Percentiles rank a stretch among this genome's conserved stretches.
These are phyloP conservation scores for Ceratobasidium sp. DNA, from an alignment of 1,284 basidiomycete species.

Conservation along the genomic window DNA sequence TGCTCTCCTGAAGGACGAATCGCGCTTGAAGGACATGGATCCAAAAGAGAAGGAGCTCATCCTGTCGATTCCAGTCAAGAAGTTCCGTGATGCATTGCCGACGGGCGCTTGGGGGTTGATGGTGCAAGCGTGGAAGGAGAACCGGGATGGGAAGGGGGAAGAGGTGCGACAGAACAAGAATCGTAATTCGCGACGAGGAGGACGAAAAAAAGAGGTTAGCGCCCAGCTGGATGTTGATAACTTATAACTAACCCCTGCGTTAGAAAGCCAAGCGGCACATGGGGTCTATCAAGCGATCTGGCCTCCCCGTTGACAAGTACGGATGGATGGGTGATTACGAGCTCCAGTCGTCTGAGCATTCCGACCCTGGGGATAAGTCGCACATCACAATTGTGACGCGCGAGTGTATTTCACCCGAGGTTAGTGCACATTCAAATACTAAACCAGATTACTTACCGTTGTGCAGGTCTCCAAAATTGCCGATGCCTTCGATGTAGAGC, in stretches of 20 bases:
- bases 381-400: not conserved
- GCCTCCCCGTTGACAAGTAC: not conserved
- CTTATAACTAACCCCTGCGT: not conserved
- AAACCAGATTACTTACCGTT: not conserved
- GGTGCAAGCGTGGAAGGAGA: not conserved
- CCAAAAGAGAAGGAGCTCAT: not conserved
- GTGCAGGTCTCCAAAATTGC: not conserved
- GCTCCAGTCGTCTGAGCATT: slow-evolving; percentile 7
- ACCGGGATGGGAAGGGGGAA: not conserved
- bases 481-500: not conserved
- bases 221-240: not conserved
- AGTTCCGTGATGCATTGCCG: not conserved
- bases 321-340: not conserved
- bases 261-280: not conserved
- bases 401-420: not conserved
- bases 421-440: not conserved
- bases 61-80: not conserved
- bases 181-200: not conserved
- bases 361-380: not conserved
- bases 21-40: not conserved
- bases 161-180: not conserved
- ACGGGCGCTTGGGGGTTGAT: not conserved
- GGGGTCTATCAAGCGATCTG: not conserved
- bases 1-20: not conserved
- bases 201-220: not conserved